Conservation (phyloP, 2,329 filamentous ascomycete species). For the Diplodia seriata region DNA sequence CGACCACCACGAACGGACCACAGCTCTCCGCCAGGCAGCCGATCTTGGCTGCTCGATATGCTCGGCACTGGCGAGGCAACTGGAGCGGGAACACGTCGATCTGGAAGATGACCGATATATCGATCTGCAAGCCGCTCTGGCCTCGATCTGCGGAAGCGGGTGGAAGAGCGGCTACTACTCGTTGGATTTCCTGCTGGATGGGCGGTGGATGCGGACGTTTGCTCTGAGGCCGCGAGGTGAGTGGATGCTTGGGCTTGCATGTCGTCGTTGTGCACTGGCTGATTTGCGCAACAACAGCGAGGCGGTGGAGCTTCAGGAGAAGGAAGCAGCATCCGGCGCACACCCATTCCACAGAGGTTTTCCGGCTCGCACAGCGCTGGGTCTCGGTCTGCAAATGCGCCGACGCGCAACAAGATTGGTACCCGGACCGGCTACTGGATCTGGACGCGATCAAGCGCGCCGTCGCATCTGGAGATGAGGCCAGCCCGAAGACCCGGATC, state of each 20-base stretch:
- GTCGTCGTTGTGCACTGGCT: too few relatives aligned
- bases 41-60: slow-evolving; percentile 34
- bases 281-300: not conserved
- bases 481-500: not conserved
- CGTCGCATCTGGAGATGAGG: not conserved
- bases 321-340: slow-evolving; percentile 1
- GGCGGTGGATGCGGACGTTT: not conserved
- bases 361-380: slow-evolving; percentile 34
- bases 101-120: not conserved
- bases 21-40: slow-evolving; percentile 23
- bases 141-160: not conserved
- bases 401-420: not conserved
- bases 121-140: slow-evolving; percentile 13
- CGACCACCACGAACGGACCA: slow-evolving; percentile 31
- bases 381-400: slow-evolving; percentile 35
- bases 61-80: slow-evolving; percentile 21
- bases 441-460: not conserved
- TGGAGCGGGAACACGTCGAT: slow-evolving; percentile 16
- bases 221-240: not conserved
- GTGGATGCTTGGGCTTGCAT: not conserved
- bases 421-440: slow-evolving; percentile 11
- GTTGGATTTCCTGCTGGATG: slow-evolving; percentile 28
- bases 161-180: slow-evolving; percentile 24
- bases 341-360: slow-evolving; percentile 20
- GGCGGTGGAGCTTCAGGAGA: not conserved